These are phyloP conservation scores for Dothistroma pini DNA, from an alignment of 2,329 filamentous ascomycete genomes.

Conservation along the genomic window DNA sequence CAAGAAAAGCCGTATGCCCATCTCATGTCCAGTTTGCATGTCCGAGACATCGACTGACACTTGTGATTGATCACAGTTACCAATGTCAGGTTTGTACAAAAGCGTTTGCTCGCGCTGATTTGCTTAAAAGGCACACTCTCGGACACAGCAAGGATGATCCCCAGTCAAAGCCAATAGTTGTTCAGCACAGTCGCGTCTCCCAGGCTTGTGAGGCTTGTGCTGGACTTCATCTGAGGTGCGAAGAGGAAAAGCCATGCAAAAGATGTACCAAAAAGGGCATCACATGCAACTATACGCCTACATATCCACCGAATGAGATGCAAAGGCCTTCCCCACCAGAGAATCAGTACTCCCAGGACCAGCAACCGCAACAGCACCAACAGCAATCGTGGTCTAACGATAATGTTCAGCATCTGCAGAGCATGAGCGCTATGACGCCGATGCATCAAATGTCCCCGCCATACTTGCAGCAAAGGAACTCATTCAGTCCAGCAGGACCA, in stretches of 20 bases:
- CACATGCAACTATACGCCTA: slow-evolving; percentile 38
- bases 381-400: slow-evolving; percentile 21
- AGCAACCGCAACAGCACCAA: slow-evolving; percentile 19
- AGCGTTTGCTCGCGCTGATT: slow-evolving; percentile 47
- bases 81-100: slow-evolving; percentile 45
- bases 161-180: slow-evolving; percentile 28
- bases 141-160: slow-evolving; percentile 39
- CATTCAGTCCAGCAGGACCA: slow-evolving; percentile 16
- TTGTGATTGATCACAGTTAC: neutral
- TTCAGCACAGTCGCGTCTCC: slow-evolving; percentile 41
- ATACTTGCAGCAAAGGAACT: slow-evolving; percentile 23
- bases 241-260: slow-evolving; percentile 53
- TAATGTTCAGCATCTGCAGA: slow-evolving; percentile 16
- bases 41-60: neutral
- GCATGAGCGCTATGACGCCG: slow-evolving; percentile 18
- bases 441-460: slow-evolving; percentile 27
- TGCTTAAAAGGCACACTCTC: slow-evolving; percentile 51
- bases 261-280: slow-evolving; percentile 50
- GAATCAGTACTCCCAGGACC: slow-evolving; percentile 10
- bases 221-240: slow-evolving; percentile 51
- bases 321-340: slow-evolving; percentile 21
- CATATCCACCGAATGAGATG: slow-evolving; percentile 22
- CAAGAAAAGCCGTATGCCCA: slow-evolving; percentile 43
- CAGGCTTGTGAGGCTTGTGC: slow-evolving; percentile 54
- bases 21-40: slow-evolving; percentile 1